Evolutionary conservation across 2,329 filamentous ascomycete genomes (phyloP), one percentile per base, ranked within the genome.

Genomic region (Colletotrichum sp.): DNA sequence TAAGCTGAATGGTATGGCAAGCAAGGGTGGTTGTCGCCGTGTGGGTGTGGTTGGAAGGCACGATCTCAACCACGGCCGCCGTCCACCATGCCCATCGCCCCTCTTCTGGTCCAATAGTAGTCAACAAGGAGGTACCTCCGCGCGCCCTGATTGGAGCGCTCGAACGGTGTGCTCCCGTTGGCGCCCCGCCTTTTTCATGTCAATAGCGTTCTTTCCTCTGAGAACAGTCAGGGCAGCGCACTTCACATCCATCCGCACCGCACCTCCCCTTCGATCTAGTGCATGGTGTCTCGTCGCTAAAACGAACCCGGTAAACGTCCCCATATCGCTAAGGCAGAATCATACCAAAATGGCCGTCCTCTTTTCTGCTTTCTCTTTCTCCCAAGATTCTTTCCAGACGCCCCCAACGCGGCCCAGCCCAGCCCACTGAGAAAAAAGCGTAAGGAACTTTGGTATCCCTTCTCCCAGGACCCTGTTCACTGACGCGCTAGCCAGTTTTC

Each of bases 181-280:
- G 43, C 43, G 43, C 43, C 43, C 43, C 43, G 43, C n/a, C 43
- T 52, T 43, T 32, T 48, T 30, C 15, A 13, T 34, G 13, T 25
- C n/a, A 68, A 27, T 71, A 72, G 70, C 70, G 62, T 72, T 72
- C 70, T 72, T 72, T 66, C 34, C 70, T 72, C 70, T 12, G 64
- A 48, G 39, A 66, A 52, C 43, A 22, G 55, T 28, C 55, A 27
- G 27, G 25, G 55, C 43, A 52, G n/a, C 43, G 43, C 43, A 48
- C 22, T 43, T 48, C 43, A 48, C 43, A 12, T 48, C 43, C 43
- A 48, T n/a, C 10, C 43, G 43, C 43, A 48, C 10, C 43, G 39
- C 39, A 48, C 10, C 43, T 52, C 43, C 43, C 43, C 43, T 52
- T 58, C 55, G 25, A 27, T 27, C 55, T 10, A 27, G 55, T 22